Percentiles rank a stretch among this genome's conserved stretches.
Evolutionary conservation across 768 basidiomycete species (phyloP).

Genomic region (Naematelia encephala): DNA sequence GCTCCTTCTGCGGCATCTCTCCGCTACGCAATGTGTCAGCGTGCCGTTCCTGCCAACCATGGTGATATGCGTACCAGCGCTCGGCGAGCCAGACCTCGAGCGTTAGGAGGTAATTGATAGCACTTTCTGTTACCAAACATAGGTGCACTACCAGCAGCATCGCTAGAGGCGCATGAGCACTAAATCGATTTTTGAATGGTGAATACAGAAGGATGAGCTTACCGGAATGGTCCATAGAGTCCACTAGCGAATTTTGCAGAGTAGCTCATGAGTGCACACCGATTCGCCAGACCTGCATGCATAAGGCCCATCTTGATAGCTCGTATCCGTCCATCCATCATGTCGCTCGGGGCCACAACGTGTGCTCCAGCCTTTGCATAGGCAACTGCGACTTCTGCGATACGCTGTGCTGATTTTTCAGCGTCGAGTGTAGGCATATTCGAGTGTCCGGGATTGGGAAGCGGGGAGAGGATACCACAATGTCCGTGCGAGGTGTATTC

Average conservation of each 20-base stretch:
- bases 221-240: conserved; percentile 95
- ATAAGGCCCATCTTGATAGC: conserved; percentile 84
- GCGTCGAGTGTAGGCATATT: conserved; percentile 57
- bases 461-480: conserved; percentile 62
- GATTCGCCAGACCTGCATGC: conserved; percentile 77
- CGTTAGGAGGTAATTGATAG: conserved; percentile 90
- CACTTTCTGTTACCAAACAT: conserved; percentile 95
- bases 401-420: conserved; percentile 73
- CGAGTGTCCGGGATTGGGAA: conserved; percentile 38
- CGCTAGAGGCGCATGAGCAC: conserved; percentile 57
- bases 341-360: conserved; percentile 97
- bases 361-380: conserved; percentile 96
- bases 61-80: conserved; percentile 68
- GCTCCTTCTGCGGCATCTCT: conserved; percentile 88
- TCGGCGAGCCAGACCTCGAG: conserved; percentile 82
- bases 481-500: conserved; percentile 99
- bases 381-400: conserved; percentile 84
- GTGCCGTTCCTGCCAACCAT: conserved; percentile 2
- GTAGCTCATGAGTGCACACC: conserved; percentile 91
- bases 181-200: too few relatives aligned
- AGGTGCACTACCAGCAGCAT: conserved; percentile 95
- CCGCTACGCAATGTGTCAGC: conserved; percentile 56
- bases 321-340: conserved; percentile 96
- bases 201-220: conserved; percentile 1
- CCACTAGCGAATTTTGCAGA: conserved; percentile 96